Evolutionary conservation across 2,329 filamentous ascomycete species (phyloP).

Genomic region (Cercospora sesami): DNA sequence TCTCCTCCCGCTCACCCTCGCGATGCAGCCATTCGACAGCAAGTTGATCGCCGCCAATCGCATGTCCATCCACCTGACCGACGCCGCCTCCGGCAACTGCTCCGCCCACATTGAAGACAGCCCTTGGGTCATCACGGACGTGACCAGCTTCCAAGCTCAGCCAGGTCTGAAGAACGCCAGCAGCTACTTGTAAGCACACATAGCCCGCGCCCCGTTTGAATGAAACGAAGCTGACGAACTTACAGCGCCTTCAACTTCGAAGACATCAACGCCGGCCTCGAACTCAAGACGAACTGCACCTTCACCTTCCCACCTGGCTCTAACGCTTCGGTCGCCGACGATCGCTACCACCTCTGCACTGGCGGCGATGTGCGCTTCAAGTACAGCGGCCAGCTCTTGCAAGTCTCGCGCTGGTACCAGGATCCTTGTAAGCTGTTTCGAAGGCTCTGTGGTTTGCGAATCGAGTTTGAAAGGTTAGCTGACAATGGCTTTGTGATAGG

Average conservation of each 20-base stretch:
- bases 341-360: slow-evolving; percentile 28
- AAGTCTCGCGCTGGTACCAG: slow-evolving; percentile 27
- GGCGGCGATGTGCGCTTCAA: slow-evolving; percentile 29
- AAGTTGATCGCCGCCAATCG: slow-evolving; percentile 5
- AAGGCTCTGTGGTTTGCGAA: not conserved
- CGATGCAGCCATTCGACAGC: slow-evolving; percentile 6
- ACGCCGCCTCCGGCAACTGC: slow-evolving; percentile 16
- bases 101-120: slow-evolving; percentile 24
- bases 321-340: slow-evolving; percentile 16
- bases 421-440: slow-evolving; percentile 26
- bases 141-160: slow-evolving; percentile 26
- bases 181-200: slow-evolving; percentile 19
- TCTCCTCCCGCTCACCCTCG: slow-evolving; percentile 6
- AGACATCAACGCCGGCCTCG: slow-evolving; percentile 33
- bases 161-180: slow-evolving; percentile 6
- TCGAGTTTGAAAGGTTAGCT: not conserved
- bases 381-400: slow-evolving; percentile 22
- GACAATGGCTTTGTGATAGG: not conserved
- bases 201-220: not conserved
- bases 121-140: slow-evolving; percentile 29
- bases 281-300: slow-evolving; percentile 30
- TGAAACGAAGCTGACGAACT: not conserved
- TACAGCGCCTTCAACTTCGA: slow-evolving; percentile 29
- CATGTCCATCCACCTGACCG: slow-evolving; percentile 20
- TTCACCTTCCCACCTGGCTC: slow-evolving; percentile 13